A percentile compares a stretch with the other conserved stretches of the same genome.
Conservation (phyloP, 352 stramenopile species). For the Pythium chondricola region DNA sequence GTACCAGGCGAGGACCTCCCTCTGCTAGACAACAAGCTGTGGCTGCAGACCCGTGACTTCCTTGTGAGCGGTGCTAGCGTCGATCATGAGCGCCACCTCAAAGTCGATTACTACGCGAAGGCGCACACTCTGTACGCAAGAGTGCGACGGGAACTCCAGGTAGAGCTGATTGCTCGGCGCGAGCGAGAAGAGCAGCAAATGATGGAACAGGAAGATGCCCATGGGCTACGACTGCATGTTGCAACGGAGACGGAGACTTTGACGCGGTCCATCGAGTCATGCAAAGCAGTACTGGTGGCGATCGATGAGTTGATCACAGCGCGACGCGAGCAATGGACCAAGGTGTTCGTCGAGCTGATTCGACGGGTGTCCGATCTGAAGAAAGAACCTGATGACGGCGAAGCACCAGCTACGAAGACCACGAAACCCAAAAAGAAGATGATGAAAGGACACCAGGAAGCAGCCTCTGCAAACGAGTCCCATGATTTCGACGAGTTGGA, state of each 20-base stretch:
- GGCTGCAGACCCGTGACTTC: conserved; percentile 12
- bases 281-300: too few relatives aligned
- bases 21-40: conserved; percentile 8
- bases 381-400: too few relatives aligned
- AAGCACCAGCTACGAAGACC: too few relatives aligned
- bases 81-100: conserved; percentile 4
- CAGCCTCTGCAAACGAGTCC: too few relatives aligned
- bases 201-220: conserved; percentile 15
- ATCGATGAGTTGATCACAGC: too few relatives aligned
- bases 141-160: conserved; percentile 13
- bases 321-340: too few relatives aligned
- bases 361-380: too few relatives aligned
- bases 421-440: too few relatives aligned
- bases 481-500: too few relatives aligned
- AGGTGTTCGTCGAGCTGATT: too few relatives aligned
- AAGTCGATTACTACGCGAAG: conserved; percentile 14
- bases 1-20: conserved; percentile 15
- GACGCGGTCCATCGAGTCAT: too few relatives aligned
- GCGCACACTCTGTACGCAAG: conserved; percentile 11
- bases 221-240: background rate
- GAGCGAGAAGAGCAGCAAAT: conserved; percentile 7
- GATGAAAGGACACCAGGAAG: too few relatives aligned
- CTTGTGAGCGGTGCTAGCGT: conserved; percentile 1
- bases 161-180: conserved; percentile 7
- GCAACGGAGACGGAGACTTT: background rate